Base-by-base conservation (phyloP, 257 asterid species). In the Sherardia arvensis region DNA sequence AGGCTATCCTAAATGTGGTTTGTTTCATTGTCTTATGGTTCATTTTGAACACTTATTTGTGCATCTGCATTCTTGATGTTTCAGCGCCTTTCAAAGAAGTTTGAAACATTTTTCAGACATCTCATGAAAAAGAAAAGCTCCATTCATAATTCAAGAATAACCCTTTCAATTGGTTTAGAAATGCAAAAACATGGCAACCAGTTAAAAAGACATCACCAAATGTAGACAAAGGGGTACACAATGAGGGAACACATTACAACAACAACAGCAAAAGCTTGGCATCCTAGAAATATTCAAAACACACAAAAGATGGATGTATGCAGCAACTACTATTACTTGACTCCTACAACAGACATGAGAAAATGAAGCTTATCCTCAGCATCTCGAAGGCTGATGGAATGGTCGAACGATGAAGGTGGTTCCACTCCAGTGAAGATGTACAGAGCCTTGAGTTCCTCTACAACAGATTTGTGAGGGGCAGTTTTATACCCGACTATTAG, bases 271-370 rank as follows among this genome's bases (percentile, higher is more conserved):
- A 21, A 49, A n/a, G 25, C 9, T 18, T 18, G 14, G 23, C 53
- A 45, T 47, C 53, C 53, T n/a, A 18, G 0, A 18, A 45, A 45
- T 21, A 45, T 45, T 5, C 9, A 12, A 47, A 17, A 47, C 53
- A 15, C 22, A 10, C 53, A 4, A 11, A 38, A 18, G 53, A 47
- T 18, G 47, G 2, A 10, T 14, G 14, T n/a, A 43, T 43, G 17
- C 51, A 14, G 21, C n/a, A 43, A 4, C 22, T 0, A 59, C 23
- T 23, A 26, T 56, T 62, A 87, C 74, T 85, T 91, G 14, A 84
- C 67, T 48, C 96, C 96, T 8, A 87, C 83, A 36, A 91, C 80
- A 15, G 97, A 84, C 89, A 81, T 91, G 20, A 91, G 96, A 66
- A 83, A 81, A 17, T 33, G 69, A 53, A 91, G 87, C 66, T 84